Evolutionary conservation across 345 rosid genomes (phyloP).

Genomic region (Eucalyptus pauciflora): DNA sequence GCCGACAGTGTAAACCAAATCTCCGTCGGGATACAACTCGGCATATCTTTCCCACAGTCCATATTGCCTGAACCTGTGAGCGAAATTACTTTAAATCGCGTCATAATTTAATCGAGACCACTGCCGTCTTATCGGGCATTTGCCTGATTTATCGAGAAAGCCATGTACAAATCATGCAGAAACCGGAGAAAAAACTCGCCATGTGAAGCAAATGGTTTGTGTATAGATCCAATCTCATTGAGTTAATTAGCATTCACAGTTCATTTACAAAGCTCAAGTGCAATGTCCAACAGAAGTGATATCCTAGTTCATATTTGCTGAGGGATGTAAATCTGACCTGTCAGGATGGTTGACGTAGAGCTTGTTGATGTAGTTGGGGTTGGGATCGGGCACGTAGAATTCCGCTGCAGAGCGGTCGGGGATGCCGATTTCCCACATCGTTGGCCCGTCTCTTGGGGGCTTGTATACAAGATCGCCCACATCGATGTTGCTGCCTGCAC

Average conservation of each 20-base stretch:
- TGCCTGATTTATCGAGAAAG: not conserved
- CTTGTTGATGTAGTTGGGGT: conserved; percentile 37
- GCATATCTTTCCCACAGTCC: conserved; percentile 87
- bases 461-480: conserved; percentile 28
- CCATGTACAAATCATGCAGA: not conserved
- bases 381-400: conserved; percentile 51
- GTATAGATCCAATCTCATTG: not conserved
- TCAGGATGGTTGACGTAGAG: conserved; percentile 55
- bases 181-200: not conserved
- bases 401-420: conserved; percentile 58
- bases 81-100: not conserved
- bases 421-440: conserved; percentile 63
- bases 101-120: not conserved
- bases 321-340: conserved; percentile 18
- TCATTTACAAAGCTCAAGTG: not conserved
- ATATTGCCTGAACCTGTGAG: conserved; percentile 64
- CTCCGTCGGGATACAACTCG: conserved; percentile 56
- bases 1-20: conserved; percentile 59
- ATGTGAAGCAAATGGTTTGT: not conserved
- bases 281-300: not conserved
- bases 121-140: not conserved
- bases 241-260: not conserved
- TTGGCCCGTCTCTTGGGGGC: conserved; percentile 59
- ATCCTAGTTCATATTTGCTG: not conserved
- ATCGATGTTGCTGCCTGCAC: conserved; percentile 23